A percentile compares a stretch with the other conserved stretches of the same genome.
Conservation (phyloP, 352 stramenopile genomes). For the Globisporangium recalcitrans region DNA sequence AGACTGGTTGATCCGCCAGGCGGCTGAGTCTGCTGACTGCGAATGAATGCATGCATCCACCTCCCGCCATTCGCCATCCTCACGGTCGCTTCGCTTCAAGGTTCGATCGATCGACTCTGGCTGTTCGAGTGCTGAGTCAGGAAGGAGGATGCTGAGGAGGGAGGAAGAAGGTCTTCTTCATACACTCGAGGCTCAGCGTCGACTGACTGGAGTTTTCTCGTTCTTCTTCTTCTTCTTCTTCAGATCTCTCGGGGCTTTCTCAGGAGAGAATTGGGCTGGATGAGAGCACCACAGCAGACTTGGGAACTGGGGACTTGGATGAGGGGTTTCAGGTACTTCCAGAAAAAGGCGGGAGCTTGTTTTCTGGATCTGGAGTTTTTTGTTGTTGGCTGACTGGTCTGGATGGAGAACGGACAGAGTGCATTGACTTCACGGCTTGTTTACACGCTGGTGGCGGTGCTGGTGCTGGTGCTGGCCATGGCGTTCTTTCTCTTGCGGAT, state of each 20-base stretch:
- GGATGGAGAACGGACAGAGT: not conserved
- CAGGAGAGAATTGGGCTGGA: not conserved
- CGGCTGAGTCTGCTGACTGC: no score
- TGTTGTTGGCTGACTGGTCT: not conserved
- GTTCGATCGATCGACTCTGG: not conserved
- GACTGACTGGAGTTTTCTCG: not conserved
- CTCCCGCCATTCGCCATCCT: not conserved
- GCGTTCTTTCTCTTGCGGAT: slow-evolving; percentile 58
- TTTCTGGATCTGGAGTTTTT: slow-evolving; percentile 6
- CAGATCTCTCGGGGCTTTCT: not conserved
- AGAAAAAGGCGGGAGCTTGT: not conserved
- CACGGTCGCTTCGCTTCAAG: not conserved
- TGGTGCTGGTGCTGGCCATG: slow-evolving; percentile 1
- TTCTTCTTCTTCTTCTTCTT: not conserved
- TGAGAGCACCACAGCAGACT: not conserved
- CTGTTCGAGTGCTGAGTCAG: not conserved
- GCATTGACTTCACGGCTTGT: not conserved
- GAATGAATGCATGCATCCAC: not conserved
- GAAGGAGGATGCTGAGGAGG: not conserved
- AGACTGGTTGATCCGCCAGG: not conserved
- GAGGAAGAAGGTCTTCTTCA: not conserved
- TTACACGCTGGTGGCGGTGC: slow-evolving; percentile 10
- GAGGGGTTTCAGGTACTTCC: not conserved
- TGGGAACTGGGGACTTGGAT: not conserved
- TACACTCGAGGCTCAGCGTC: not conserved